Evolutionary conservation across 768 basidiomycete species (phyloP).

Genomic region (Hericium coralloides): DNA sequence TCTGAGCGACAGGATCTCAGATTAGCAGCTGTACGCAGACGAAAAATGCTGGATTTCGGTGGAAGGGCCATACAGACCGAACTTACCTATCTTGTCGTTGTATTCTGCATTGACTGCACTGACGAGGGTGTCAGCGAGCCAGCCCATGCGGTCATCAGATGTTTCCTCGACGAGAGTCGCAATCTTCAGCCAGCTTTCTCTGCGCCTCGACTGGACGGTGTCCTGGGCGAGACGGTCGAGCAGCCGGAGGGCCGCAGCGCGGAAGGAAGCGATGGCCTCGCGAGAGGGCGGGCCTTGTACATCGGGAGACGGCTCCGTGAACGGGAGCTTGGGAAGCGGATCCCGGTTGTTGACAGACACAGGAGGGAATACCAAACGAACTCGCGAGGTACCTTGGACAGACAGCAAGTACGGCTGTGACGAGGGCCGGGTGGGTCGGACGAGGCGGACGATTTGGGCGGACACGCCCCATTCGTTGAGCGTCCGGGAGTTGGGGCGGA

Average conservation of each 20-base stretch:
- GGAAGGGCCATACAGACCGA: neutral
- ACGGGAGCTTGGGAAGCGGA: conserved; percentile 17
- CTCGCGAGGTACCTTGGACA: conserved; percentile 61
- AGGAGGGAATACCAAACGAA: conserved; percentile 43
- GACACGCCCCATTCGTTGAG: conserved; percentile 56
- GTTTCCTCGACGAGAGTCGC: conserved; percentile 67
- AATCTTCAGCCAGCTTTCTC: conserved; percentile 63
- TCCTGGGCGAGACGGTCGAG: conserved; percentile 54
- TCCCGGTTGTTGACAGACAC: conserved; percentile 37
- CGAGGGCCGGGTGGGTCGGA: conserved; percentile 48
- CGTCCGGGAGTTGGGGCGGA: conserved; percentile 16
- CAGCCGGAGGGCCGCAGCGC: conserved; percentile 53
- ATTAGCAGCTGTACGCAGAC: neutral
- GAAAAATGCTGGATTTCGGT: neutral
- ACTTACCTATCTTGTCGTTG: conserved; percentile 60
- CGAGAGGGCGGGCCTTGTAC: conserved; percentile 35
- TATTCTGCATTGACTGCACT: conserved; percentile 56
- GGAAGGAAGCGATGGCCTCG: conserved; percentile 58
- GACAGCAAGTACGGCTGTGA: conserved; percentile 60
- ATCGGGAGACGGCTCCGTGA: conserved; percentile 24
- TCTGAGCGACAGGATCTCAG: conserved; percentile 27
- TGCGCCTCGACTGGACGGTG: conserved; percentile 31
- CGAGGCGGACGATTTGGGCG: conserved; percentile 62
- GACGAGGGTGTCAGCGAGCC: conserved; percentile 74
- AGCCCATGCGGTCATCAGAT: conserved; percentile 49